These are phyloP conservation scores for Trichoderma endophyticum DNA, from an alignment of 2,329 filamentous ascomycete species.

Conservation along the genomic window DNA sequence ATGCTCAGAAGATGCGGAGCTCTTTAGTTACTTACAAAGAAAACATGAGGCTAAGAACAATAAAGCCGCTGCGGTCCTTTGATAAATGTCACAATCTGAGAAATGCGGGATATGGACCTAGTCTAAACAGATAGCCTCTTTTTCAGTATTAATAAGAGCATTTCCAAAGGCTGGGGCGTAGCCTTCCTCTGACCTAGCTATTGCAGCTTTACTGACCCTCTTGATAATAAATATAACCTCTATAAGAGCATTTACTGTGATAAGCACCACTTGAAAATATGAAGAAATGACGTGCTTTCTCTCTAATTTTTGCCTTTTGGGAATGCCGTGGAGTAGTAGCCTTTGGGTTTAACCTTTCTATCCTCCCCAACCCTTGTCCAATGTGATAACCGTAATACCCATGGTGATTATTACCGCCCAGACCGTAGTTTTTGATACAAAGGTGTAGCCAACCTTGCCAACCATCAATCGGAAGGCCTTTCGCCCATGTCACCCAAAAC, in stretches of 20 bases:
- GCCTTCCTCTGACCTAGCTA: too few species aligned
- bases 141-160: neutral
- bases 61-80: neutral
- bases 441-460: neutral
- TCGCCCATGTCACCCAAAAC: neutral
- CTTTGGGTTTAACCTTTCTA: neutral
- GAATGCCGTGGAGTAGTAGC: neutral
- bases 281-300: neutral
- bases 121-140: neutral
- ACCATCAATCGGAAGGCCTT: neutral
- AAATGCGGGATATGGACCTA: neutral
- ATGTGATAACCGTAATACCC: neutral
- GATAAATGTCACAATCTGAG: neutral
- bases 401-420: neutral
- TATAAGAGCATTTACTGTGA: neutral
- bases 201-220: too few species aligned
- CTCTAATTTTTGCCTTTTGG: neutral
- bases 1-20: neutral
- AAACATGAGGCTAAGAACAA: neutral
- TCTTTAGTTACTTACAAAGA: neutral
- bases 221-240: too few species aligned
- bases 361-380: neutral
- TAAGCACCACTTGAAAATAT: neutral
- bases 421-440: neutral
- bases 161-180: too few species aligned